Percentiles rank a stretch among this genome's conserved stretches.
These are phyloP conservation scores for Pelargonium hybrid DNA, from an alignment of 441 rosid species.

Conservation along the genomic window DNA sequence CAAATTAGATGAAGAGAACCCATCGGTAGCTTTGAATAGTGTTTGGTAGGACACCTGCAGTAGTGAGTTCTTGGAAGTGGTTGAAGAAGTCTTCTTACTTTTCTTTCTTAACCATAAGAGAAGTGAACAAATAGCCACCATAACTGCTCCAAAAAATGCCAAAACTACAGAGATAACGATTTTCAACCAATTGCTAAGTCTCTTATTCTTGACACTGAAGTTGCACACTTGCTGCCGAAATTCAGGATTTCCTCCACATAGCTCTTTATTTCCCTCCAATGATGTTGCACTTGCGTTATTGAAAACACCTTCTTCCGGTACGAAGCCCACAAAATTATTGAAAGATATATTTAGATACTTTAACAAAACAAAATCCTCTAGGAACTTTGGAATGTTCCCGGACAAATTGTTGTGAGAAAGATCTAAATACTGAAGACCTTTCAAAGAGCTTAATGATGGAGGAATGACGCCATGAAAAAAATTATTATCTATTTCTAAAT, in stretches of 20 bases:
- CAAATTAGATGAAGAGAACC: conserved; percentile 4
- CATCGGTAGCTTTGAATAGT: conserved; percentile 5
- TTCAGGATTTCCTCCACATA: conserved; percentile 24
- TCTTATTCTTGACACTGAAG: not conserved
- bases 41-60: not conserved
- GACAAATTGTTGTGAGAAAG: conserved; percentile 21
- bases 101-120: too few relatives aligned
- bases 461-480: conserved; percentile 21
- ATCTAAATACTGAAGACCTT: conserved; percentile 15
- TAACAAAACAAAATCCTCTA: not conserved
- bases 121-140: too few relatives aligned
- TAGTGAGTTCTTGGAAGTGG: not conserved
- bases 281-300: conserved; percentile 17
- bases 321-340: conserved; percentile 19
- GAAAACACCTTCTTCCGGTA: conserved; percentile 21
- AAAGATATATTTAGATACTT: conserved; percentile 16
- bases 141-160: too few relatives aligned
- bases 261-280: conserved; percentile 11
- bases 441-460: not conserved
- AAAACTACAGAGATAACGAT: not conserved
- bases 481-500: conserved; percentile 17
- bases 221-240: conserved; percentile 16
- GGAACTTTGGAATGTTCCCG: conserved; percentile 16
- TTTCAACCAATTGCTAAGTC: not conserved
- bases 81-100: not conserved